A percentile compares a stretch with the other conserved stretches of the same genome.
Evolutionary conservation across 805 yeast genomes (phyloP).

Genomic region (Isabelozyma pseudorhagii): DNA sequence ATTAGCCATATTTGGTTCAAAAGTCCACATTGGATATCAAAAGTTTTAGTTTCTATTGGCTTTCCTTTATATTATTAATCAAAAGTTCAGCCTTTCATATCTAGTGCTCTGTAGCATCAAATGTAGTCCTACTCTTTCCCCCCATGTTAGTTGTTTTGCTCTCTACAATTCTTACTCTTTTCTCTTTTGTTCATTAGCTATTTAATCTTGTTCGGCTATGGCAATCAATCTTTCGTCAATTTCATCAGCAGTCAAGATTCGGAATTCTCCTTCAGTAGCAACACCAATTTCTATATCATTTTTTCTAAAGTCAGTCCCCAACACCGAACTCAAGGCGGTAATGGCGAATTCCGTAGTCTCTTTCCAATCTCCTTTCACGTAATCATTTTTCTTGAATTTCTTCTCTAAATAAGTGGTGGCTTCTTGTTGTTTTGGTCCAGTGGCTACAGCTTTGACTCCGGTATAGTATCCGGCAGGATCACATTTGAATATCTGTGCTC

Average conservation of each 20-base stretch:
- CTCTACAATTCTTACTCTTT: background rate
- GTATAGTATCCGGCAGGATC: conserved; percentile 97
- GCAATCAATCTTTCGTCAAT: conserved; percentile 92
- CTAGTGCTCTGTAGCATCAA: no score
- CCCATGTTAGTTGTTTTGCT: background rate
- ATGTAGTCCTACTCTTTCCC: no score
- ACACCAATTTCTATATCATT: conserved; percentile 93
- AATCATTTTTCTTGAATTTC: conserved; percentile 69
- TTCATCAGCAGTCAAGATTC: conserved; percentile 74
- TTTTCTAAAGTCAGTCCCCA: conserved; percentile 91
- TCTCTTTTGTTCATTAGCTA: background rate
- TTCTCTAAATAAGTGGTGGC: conserved; percentile 87
- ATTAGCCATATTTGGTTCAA: no score
- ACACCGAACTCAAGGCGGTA: conserved; percentile 76
- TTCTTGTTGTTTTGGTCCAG: conserved; percentile 98
- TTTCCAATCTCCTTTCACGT: conserved; percentile 80
- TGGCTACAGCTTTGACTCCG: conserved; percentile 87
- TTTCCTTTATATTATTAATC: no score
- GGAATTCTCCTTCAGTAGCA: conserved; percentile 71
- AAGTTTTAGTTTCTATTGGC: no score
- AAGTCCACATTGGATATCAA: no score
- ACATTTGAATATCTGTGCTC: conserved; percentile 86
- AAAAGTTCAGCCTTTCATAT: background rate
- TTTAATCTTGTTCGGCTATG: conserved; percentile 91
- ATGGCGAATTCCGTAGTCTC: conserved; percentile 88